Evolutionary conservation across 306 rosid genomes (phyloP), one percentile per base, ranked within the genome.

Genomic region (Lagenaria siceraria): DNA sequence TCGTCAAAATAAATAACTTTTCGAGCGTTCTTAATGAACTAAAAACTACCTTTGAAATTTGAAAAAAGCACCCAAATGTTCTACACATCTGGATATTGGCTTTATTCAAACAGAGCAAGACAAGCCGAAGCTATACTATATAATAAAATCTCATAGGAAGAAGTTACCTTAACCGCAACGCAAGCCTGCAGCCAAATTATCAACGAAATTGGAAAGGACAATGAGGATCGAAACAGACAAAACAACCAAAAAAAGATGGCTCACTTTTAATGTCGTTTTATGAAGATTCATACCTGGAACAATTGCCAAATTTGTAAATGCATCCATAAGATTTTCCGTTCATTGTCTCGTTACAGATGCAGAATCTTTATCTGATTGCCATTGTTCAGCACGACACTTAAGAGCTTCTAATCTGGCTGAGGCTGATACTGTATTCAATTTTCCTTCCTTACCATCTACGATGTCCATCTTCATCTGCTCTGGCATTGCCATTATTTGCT

Each of bases 391-490:
- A 18, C 72, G 7, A 36, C 6, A 38, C 25, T 64, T 33, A 19
- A 35, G 29, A 24, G 36, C 55, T 42, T 21, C 36, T 22, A 12
- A 69, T 43, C 13, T 69, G n/a, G n/a, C n/a, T n/a, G n/a, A n/a
- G n/a, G 53, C 12, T 17, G 22, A 17, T 64, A 64, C 4, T 64
- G 72, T 17, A 38, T 64, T 2, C 48, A 21, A 36, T 22, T 65
- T 38, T 65, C 9, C 18, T 7, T 11, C 25, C 48, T 19, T n/a
- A 0, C 74, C 74, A 22, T 14, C 29, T 46, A 38, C 15, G 31
- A 75, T 81, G 84, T 13, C 40, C 3, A 18, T 82, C 40, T 53
- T 15, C 53, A 10, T 78, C 62, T 36, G 8, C 76, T 58, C 72
- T 6, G 78, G 66, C 31, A 35, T 78, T 58, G 46, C 52, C 51